Conservation (phyloP, 2,329 filamentous ascomycete species). For the Fusarium musae region DNA sequence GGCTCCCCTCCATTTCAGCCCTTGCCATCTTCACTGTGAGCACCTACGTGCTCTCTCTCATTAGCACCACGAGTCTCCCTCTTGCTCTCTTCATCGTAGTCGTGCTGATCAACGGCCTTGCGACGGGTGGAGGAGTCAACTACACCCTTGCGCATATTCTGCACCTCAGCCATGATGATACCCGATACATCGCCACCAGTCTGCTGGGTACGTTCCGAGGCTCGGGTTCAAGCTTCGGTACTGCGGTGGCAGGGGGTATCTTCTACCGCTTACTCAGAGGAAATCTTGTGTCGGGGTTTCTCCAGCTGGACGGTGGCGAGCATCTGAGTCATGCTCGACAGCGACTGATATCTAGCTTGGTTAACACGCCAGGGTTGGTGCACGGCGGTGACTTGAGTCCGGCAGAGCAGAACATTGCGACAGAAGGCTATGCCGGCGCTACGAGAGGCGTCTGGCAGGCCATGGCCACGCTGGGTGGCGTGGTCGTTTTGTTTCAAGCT, state of each 20-base stretch:
- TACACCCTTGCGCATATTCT: conserved; percentile 85
- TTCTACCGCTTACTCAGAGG: conserved; percentile 71
- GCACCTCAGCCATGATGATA: conserved; percentile 72
- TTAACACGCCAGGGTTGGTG: conserved; percentile 64
- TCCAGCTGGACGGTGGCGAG: conserved; percentile 54
- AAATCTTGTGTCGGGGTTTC: conserved; percentile 68
- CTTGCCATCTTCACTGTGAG: conserved; percentile 71
- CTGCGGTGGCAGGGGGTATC: conserved; percentile 80
- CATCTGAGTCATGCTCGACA: conserved; percentile 48
- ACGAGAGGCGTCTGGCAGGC: conserved; percentile 59
- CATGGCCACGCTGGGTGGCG: conserved; percentile 56
- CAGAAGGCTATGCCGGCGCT: conserved; percentile 60
- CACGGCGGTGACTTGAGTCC: conserved; percentile 54
- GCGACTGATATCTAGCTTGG: conserved; percentile 58
- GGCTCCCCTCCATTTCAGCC: conserved; percentile 68
- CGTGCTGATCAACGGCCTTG: conserved; percentile 77
- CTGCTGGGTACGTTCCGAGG: conserved; percentile 83
- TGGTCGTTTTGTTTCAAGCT: conserved; percentile 60
- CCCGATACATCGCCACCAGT: conserved; percentile 80
- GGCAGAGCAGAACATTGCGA: conserved; percentile 58
- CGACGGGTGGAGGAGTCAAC: conserved; percentile 78
- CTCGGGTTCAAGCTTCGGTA: conserved; percentile 84
- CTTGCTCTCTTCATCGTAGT: conserved; percentile 65
- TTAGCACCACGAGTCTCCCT: conserved; percentile 64
- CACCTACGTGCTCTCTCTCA: conserved; percentile 64